Conservation (phyloP, 208 protist species). For the Strigomonas culicis region DNA sequence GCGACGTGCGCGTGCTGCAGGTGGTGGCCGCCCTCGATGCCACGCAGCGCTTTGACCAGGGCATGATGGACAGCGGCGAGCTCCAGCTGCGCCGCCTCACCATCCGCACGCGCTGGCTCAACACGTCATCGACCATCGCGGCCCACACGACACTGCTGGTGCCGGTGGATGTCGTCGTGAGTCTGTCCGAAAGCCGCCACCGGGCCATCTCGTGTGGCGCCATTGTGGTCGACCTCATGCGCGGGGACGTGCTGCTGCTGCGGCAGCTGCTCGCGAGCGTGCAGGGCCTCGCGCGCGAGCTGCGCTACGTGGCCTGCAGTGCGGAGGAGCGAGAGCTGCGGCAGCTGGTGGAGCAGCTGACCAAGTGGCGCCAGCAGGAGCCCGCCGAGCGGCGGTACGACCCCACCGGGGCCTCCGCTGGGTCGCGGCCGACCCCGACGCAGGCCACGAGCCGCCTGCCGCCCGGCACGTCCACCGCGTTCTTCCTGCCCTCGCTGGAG, state of each 20-base stretch:
- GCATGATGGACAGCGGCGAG: conserved; percentile 16
- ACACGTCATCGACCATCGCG: conserved; percentile 26
- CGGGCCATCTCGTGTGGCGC: conserved; percentile 29
- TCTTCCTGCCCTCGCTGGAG: conserved; percentile 21
- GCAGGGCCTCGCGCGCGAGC: conserved; percentile 17
- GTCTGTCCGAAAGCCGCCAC: conserved; percentile 31
- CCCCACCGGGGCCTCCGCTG: not conserved
- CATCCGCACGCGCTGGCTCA: conserved; percentile 23
- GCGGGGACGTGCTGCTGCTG: conserved; percentile 32
- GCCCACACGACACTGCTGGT: conserved; percentile 41
- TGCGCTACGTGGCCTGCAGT: conserved; percentile 21
- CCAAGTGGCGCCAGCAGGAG: not conserved
- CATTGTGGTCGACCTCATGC: conserved; percentile 34
- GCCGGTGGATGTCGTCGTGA: conserved; percentile 25
- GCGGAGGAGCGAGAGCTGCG: conserved; percentile 2
- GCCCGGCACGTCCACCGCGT: conserved; percentile 5
- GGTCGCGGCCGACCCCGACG: not conserved
- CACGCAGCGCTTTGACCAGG: conserved; percentile 15
- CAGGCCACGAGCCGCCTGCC: not conserved
- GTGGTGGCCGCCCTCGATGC: conserved; percentile 12
- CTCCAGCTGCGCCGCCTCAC: conserved; percentile 20
- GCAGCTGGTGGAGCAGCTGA: not conserved
- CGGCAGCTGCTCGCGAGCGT: conserved; percentile 24
- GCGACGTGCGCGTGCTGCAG: conserved; percentile 12
- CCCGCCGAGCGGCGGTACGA: not conserved